Conservation (phyloP, 331 rosid species). For the Saraca asoca region DNA sequence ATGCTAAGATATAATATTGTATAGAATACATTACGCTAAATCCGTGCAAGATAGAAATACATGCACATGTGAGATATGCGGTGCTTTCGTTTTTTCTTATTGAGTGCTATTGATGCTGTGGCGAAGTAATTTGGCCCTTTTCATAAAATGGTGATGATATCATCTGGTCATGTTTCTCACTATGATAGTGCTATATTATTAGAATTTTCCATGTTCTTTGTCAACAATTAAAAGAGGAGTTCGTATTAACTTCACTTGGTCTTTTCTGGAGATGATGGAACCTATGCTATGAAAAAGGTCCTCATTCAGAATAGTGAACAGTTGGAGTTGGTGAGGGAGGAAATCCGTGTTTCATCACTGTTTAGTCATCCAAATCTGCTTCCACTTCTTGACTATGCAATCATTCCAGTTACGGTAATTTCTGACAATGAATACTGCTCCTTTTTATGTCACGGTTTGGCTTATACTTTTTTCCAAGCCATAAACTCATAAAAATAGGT, state of each 20-base stretch:
- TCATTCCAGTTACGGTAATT: slow-evolving; percentile 77
- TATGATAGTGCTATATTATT: too few relatives aligned
- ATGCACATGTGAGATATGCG: slow-evolving; percentile 1
- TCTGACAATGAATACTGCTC: background rate
- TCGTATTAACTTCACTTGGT: background rate
- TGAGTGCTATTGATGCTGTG: slow-evolving; percentile 8
- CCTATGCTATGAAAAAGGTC: slow-evolving; percentile 92
- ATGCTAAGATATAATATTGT: slow-evolving; percentile 3
- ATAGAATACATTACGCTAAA: background rate
- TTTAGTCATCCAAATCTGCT: slow-evolving; percentile 90
- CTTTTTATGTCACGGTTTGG: background rate
- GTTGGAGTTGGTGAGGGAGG: slow-evolving; percentile 87
- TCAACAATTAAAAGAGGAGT: slow-evolving; percentile 5
- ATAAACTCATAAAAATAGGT: background rate
- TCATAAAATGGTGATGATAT: background rate
- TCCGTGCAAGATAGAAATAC: background rate
- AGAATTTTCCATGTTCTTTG: slow-evolving; percentile 2
- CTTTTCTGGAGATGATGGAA: slow-evolving; percentile 69
- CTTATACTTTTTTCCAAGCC: background rate
- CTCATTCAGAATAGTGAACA: slow-evolving; percentile 90
- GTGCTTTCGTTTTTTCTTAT: slow-evolving; percentile 13
- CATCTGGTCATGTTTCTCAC: too few relatives aligned
- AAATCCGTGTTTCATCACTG: slow-evolving; percentile 88
- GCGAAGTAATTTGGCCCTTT: background rate
- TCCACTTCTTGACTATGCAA: slow-evolving; percentile 98